These are phyloP conservation scores for Microcera coccophila DNA, from an alignment of 2,329 filamentous ascomycete species.

Conservation along the genomic window DNA sequence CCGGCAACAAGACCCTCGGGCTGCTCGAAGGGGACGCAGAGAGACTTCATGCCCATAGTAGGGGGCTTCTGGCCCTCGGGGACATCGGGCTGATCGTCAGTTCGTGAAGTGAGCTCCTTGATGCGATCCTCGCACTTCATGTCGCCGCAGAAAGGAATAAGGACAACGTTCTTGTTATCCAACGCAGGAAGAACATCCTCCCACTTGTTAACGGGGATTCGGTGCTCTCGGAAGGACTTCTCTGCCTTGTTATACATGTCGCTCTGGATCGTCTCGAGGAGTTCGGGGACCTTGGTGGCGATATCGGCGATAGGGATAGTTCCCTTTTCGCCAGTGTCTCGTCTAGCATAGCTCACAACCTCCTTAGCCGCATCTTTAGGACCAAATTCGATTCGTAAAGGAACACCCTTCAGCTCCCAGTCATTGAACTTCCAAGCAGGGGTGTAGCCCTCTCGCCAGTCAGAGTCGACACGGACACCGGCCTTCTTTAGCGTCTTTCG, in stretches of 20 bases:
- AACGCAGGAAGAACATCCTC: conserved; percentile 85
- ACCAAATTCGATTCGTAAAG: conserved; percentile 90
- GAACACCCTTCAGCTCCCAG: conserved; percentile 95
- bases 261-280: conserved; percentile 85
- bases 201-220: conserved; percentile 80
- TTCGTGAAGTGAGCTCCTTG: conserved; percentile 84
- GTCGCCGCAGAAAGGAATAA: conserved; percentile 86
- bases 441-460: conserved; percentile 85
- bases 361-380: conserved; percentile 87
- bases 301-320: conserved; percentile 74
- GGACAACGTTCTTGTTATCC: conserved; percentile 85
- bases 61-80: conserved; percentile 53
- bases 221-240: conserved; percentile 72
- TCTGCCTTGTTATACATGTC: conserved; percentile 79
- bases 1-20: conserved; percentile 73
- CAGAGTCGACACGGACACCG: conserved; percentile 73
- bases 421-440: conserved; percentile 99
- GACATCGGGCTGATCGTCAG: conserved; percentile 54
- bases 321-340: conserved; percentile 81
- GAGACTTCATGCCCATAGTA: conserved; percentile 65
- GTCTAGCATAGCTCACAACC: conserved; percentile 79
- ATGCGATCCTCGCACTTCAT: conserved; percentile 86
- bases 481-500: conserved; percentile 64
- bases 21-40: conserved; percentile 76
- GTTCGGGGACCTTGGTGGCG: conserved; percentile 65